Conservation (phyloP, 768 basidiomycete genomes). For the Tremella mesenterica region DNA sequence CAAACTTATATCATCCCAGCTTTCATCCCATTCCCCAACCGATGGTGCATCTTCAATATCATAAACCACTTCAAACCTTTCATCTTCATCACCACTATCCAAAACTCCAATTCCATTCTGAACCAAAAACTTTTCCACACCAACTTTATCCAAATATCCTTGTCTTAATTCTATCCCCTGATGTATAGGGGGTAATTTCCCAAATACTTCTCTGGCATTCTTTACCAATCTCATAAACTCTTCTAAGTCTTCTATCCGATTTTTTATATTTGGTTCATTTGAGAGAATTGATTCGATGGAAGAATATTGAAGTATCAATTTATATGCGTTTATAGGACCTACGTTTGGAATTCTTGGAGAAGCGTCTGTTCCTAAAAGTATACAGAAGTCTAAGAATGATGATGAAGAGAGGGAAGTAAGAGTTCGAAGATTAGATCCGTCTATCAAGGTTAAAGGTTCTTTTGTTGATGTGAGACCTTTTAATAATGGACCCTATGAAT, state of each 20-base stretch:
- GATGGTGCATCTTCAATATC: too few species aligned
- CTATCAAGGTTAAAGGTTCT: slow-evolving; percentile 57
- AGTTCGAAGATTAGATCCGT: slow-evolving; percentile 56
- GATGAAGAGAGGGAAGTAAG: slow-evolving; percentile 54
- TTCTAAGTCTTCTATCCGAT: slow-evolving; percentile 9
- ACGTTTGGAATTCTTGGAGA: slow-evolving; percentile 72
- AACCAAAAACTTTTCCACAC: slow-evolving; percentile 25
- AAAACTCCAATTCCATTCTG: too few species aligned
- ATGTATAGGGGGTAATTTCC: slow-evolving; percentile 19
- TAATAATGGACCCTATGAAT: slow-evolving; percentile 56
- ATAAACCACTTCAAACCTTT: slow-evolving; percentile 1
- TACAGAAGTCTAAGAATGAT: slow-evolving; percentile 70
- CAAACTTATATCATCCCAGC: too few species aligned
- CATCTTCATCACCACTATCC: background rate
- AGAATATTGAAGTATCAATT: slow-evolving; percentile 61
- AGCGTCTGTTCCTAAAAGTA: slow-evolving; percentile 85
- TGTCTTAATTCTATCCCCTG: slow-evolving; percentile 11
- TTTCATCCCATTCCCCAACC: too few species aligned
- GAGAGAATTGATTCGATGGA: slow-evolving; percentile 64
- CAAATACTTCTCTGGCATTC: slow-evolving; percentile 24
- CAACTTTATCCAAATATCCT: slow-evolving; percentile 10
- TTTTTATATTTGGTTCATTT: slow-evolving; percentile 13
- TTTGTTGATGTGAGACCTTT: slow-evolving; percentile 61
- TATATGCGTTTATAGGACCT: slow-evolving; percentile 68
- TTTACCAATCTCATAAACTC: slow-evolving; percentile 25